Evolutionary conservation across 169 alveolate species (phyloP), one percentile per base, ranked within the genome.

Genomic region (Pseudocohnilembus persalinus): DNA sequence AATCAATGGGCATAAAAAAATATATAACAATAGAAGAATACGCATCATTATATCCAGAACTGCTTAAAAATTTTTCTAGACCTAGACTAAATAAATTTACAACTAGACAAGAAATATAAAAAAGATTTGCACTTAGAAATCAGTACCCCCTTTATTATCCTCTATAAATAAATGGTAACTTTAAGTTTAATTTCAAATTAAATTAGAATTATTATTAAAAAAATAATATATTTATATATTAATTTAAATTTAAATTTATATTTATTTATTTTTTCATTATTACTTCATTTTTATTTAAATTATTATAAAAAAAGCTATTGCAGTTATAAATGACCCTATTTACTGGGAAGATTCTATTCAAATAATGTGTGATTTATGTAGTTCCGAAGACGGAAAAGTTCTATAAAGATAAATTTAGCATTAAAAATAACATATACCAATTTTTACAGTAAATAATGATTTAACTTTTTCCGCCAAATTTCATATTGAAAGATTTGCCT

Each of bases 361-460:
- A 75, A 31, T 74, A 31, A 86, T 86, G 30, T 29, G 64, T 0
- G 75, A 80, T 26, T 28, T 29, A 15, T n/a, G 76, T 26, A n/a
- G 28, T 73, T 73, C 31, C 20, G 76, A 73, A n/a, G 31, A n/a
- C 20, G 31, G 31, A 1, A 73, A 28, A 73, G 31, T 73, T 73
- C 15, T 73, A 73, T n/a, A 6, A n/a, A 73, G 28, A 73, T 15
- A 73, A n/a, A 15, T 15, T 11, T n/a, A 1, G 6, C 26, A 15
- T 73, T 73, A 73, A n/a, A 26, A 78, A 78, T 63, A 79, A 31
- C 35, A 63, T 15, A 28, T 81, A 25, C 83, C 85, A 11, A 80
- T 86, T 64, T 86, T 73, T 80, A 81, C 79, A 28, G 87, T 80
- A 0, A 86, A 86, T 74, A 86, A 86, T 81, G 90, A 86, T 74